These are phyloP conservation scores for Acrocalymma vagum DNA, from an alignment of 2,329 filamentous ascomycete genomes.

Conservation along the genomic window DNA sequence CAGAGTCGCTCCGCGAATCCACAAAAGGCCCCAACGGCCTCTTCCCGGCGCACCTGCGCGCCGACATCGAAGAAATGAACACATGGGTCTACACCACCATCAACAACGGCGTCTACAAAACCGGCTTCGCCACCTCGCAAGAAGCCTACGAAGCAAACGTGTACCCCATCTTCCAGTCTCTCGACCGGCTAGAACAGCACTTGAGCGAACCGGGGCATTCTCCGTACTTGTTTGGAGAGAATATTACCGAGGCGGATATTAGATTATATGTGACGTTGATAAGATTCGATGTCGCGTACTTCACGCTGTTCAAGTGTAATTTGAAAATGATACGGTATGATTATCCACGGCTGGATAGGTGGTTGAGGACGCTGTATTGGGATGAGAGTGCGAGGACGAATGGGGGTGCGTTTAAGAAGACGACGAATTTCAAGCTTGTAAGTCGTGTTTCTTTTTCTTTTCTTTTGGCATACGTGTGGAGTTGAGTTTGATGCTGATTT, in stretches of 20 bases:
- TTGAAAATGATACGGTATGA: conserved; percentile 81
- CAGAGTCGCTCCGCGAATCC: conserved; percentile 61
- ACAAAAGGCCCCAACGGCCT: conserved; percentile 65
- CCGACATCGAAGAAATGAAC: conserved; percentile 78
- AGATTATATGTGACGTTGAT: conserved; percentile 62
- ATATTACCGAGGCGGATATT: conserved; percentile 83
- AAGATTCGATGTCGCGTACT: conserved; percentile 60
- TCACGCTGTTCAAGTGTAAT: conserved; percentile 75
- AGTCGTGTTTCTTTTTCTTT: no score
- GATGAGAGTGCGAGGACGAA: conserved; percentile 51
- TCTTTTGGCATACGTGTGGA: no score
- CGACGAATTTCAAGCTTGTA: conserved; percentile 24
- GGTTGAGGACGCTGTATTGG: conserved; percentile 87
- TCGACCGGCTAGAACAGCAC: conserved; percentile 79
- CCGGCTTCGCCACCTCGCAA: conserved; percentile 85
- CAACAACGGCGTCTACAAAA: conserved; percentile 64
- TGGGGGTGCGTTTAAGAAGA: conserved; percentile 33
- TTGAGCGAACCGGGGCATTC: conserved; percentile 59
- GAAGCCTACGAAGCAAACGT: conserved; percentile 83
- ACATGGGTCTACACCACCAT: conserved; percentile 77
- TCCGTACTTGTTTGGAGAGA: conserved; percentile 78
- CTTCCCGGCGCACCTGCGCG: conserved; percentile 70
- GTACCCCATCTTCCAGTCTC: conserved; percentile 72
- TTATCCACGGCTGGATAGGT: conserved; percentile 79
- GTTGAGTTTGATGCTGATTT: background rate